Evolutionary conservation across 768 basidiomycete species (phyloP).

Genomic region (Tephrocybe sp.): DNA sequence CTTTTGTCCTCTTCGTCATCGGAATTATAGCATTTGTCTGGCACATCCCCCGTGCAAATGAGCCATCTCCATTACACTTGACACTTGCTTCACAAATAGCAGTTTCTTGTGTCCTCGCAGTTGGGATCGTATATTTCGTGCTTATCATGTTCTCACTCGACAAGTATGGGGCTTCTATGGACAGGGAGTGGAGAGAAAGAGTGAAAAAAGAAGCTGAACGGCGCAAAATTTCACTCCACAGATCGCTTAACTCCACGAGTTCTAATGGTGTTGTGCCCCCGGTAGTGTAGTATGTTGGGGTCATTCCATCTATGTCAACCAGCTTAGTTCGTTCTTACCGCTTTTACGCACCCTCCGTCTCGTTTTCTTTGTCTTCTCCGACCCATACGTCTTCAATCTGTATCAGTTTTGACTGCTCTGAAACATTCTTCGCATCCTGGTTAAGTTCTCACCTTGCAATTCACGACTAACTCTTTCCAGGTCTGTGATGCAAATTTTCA

Average conservation of each 20-base stretch:
- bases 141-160: constrained; percentile 59
- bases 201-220: not conserved
- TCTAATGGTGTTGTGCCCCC: too few relatives aligned
- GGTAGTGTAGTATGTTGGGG: too few relatives aligned
- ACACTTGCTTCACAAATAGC: constrained; percentile 49
- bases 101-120: constrained; percentile 46
- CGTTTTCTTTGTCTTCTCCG: too few relatives aligned
- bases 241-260: not conserved
- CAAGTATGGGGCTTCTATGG: constrained; percentile 40
- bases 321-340: too few relatives aligned
- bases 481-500: too few relatives aligned
- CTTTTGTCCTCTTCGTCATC: constrained; percentile 60
- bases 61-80: constrained; percentile 32
- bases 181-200: constrained; percentile 4
- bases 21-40: constrained; percentile 68
- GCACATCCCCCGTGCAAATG: constrained; percentile 33
- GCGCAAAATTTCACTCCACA: not conserved
- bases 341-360: too few relatives aligned
- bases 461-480: too few relatives aligned
- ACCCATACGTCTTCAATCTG: too few relatives aligned
- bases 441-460: too few relatives aligned
- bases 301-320: too few relatives aligned
- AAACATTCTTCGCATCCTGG: too few relatives aligned
- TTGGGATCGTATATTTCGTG: constrained; percentile 57
- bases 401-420: too few relatives aligned